These are phyloP conservation scores for Dalbergia cultrata DNA, from an alignment of 306 rosid species.

Conservation along the genomic window DNA sequence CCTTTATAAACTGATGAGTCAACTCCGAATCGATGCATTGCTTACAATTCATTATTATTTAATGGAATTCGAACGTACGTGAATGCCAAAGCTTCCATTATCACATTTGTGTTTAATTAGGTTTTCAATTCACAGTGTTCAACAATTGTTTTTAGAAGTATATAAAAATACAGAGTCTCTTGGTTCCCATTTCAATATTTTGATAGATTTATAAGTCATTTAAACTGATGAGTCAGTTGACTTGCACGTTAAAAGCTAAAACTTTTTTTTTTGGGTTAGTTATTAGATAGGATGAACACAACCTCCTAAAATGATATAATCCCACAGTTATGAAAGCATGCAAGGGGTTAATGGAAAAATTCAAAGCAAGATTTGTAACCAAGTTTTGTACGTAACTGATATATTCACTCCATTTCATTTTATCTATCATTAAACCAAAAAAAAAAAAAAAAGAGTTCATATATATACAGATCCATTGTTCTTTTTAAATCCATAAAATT, in stretches of 20 bases:
- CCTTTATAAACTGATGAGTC: constrained; percentile 50
- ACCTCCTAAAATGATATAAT: background rate
- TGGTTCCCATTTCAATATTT: background rate
- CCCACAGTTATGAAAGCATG: background rate
- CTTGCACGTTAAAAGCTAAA: background rate
- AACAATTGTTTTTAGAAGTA: background rate
- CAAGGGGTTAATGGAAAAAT: background rate
- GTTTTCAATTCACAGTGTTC: background rate
- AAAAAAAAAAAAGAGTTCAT: too few relatives aligned
- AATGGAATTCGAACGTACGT: background rate
- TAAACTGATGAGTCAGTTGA: background rate
- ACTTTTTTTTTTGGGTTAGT: background rate
- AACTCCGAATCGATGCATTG: constrained; percentile 62
- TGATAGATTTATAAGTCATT: background rate
- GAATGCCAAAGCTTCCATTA: background rate
- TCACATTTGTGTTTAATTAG: too few relatives aligned
- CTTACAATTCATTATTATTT: background rate
- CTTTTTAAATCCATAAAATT: background rate
- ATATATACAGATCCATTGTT: background rate
- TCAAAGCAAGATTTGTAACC: background rate
- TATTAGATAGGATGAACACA: background rate
- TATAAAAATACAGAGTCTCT: background rate
- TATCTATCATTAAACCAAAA: too few relatives aligned
- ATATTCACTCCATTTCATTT: too few relatives aligned
- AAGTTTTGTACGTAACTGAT: background rate